Percentiles rank a stretch among this genome's conserved stretches.
Evolutionary conservation across 495 filamentous ascomycete genomes (phyloP).

Genomic region (Xylaria acuta): DNA sequence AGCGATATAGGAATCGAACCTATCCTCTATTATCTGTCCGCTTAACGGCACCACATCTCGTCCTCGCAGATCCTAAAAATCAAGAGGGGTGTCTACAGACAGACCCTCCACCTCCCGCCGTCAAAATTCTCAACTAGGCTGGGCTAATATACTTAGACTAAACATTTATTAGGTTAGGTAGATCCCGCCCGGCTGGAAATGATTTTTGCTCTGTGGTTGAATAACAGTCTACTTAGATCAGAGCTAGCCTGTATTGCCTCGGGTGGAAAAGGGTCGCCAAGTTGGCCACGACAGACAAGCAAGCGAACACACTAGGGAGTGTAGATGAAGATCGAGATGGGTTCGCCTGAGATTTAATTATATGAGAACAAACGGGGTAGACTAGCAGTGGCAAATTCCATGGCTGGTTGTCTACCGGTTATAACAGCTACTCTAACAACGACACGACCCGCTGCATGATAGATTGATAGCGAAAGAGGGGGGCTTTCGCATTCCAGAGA

Average conservation of each 20-base stretch:
- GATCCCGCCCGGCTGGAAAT: not conserved
- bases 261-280: not conserved
- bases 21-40: too few relatives aligned
- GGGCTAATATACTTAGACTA: not conserved
- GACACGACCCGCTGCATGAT: constrained; percentile 16
- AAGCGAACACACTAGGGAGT: not conserved
- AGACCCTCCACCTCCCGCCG: not conserved
- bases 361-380: not conserved
- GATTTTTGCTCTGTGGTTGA: too few relatives aligned
- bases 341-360: not conserved
- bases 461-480: not conserved
- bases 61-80: not conserved
- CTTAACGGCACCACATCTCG: too few relatives aligned
- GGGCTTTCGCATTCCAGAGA: not conserved
- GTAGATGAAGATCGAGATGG: not conserved
- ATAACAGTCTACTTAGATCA: too few relatives aligned
- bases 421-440: constrained; percentile 7
- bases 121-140: not conserved
- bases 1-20: too few relatives aligned
- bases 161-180: not conserved
- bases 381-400: constrained; percentile 6
- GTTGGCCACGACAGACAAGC: not conserved
- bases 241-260: not conserved
- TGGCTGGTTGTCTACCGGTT: not conserved
- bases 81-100: not conserved